A percentile compares a stretch with the other conserved stretches of the same genome.
Evolutionary conservation across 2,329 filamentous ascomycete genomes (phyloP).

Genomic region (Fusarium nelsonii): DNA sequence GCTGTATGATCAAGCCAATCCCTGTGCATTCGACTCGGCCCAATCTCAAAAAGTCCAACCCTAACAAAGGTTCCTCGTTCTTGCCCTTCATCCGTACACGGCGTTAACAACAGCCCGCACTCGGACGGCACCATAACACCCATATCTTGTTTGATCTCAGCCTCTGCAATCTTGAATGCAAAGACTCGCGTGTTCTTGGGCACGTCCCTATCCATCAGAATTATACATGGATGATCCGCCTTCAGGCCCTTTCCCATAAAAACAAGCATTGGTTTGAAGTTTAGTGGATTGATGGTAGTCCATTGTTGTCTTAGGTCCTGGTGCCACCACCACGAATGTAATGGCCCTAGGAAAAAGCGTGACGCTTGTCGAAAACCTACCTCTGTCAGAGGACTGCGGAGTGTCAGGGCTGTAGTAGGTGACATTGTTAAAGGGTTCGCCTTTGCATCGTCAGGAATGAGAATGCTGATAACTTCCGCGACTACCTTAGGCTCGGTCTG

Average conservation of each 20-base stretch:
- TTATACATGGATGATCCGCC: neutral
- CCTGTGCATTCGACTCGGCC: neutral
- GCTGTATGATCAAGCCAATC: neutral
- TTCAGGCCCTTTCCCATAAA: neutral
- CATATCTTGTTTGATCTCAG: neutral
- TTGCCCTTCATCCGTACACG: neutral
- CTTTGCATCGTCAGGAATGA: accelerated
- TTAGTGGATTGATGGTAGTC: neutral
- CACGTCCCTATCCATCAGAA: neutral
- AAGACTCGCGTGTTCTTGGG: neutral
- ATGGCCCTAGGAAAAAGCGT: neutral
- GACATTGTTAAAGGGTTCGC: neutral
- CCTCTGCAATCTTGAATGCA: slow-evolving; percentile 2
- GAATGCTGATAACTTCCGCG: neutral
- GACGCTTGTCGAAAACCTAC: neutral
- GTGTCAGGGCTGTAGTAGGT: neutral
- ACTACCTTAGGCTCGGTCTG: neutral
- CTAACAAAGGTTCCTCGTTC: neutral
- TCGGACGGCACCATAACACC: neutral
- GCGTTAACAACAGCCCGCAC: neutral
- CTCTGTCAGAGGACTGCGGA: neutral
- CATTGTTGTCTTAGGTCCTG: neutral
- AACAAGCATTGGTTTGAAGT: neutral
- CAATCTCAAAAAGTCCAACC: slow-evolving; percentile 8
- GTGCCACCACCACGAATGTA: slow-evolving; percentile 4